Conservation (phyloP, 2,329 filamentous ascomycete species). For the Paecilomyces fulvus region DNA sequence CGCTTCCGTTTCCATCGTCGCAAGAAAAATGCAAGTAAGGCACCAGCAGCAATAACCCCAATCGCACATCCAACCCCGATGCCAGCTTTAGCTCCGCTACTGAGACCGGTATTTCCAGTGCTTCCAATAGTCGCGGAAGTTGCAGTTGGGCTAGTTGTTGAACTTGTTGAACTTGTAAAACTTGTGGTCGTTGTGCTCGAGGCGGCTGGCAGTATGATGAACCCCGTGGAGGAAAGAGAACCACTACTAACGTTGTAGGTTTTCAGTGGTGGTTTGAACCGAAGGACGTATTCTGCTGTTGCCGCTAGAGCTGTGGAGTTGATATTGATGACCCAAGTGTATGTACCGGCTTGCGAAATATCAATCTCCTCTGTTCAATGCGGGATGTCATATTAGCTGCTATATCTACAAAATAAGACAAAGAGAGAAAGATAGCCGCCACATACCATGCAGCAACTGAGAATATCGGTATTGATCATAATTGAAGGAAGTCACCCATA, state of each 20-base stretch:
- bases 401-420: not conserved
- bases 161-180: too few species aligned
- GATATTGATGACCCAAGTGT: slow-evolving; percentile 4
- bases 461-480: slow-evolving; percentile 2
- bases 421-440: too few species aligned
- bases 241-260: slow-evolving; percentile 1
- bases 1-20: not conserved
- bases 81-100: not conserved
- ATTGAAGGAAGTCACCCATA: slow-evolving; percentile 6
- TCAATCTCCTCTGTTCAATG: not conserved
- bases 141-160: not conserved
- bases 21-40: not conserved
- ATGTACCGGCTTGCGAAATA: not conserved
- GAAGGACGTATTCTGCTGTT: slow-evolving; percentile 5
- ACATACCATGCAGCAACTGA: slow-evolving; percentile 1
- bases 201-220: not conserved
- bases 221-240: slow-evolving; percentile 1
- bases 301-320: slow-evolving; percentile 1
- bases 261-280: not conserved
- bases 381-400: too few species aligned
- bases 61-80: not conserved
- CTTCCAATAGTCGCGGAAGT: not conserved
- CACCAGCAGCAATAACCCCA: not conserved
- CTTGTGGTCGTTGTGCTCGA: not conserved
- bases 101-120: not conserved